Percentiles rank a stretch among this genome's conserved stretches.
phyloP scores from a whole-genome alignment of 2,329 filamentous ascomycete species.

The Xylaria sp. region DNA sequence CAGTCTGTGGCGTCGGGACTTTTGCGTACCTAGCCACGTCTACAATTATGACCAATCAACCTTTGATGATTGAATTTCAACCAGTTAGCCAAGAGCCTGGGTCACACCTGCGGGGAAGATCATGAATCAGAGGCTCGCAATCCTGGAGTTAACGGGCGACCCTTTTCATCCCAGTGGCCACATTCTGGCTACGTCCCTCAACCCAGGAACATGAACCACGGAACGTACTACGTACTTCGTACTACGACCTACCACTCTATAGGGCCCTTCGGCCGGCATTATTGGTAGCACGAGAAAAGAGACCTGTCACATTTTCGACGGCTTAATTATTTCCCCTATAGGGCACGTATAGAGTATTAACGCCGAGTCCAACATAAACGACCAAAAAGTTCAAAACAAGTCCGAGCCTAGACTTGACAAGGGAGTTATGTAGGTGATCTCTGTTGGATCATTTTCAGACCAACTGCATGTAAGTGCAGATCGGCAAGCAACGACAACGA shows the following conservation, averaged over 20 bases:
- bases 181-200: background rate
- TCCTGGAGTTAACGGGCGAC: background rate
- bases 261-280: background rate
- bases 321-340: background rate
- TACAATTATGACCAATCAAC: constrained; percentile 1
- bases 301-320: constrained; percentile 18
- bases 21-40: background rate
- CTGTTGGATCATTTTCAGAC: background rate
- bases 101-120: constrained; percentile 4
- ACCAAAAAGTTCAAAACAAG: background rate
- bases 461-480: constrained; percentile 16
- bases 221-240: too few relatives aligned
- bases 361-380: background rate
- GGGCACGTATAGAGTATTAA: constrained; percentile 2
- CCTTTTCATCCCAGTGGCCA: background rate
- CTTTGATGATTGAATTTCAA: background rate
- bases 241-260: background rate
- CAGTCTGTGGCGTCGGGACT: background rate
- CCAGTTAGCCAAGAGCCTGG: constrained; percentile 3
- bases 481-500: background rate
- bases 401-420: background rate
- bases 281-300: constrained; percentile 9
- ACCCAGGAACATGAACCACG: constrained; percentile 4
- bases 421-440: background rate
- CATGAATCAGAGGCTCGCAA: constrained; percentile 3